Evolutionary conservation across 768 basidiomycete genomes (phyloP).

Genomic region (Mycena latifolia): DNA sequence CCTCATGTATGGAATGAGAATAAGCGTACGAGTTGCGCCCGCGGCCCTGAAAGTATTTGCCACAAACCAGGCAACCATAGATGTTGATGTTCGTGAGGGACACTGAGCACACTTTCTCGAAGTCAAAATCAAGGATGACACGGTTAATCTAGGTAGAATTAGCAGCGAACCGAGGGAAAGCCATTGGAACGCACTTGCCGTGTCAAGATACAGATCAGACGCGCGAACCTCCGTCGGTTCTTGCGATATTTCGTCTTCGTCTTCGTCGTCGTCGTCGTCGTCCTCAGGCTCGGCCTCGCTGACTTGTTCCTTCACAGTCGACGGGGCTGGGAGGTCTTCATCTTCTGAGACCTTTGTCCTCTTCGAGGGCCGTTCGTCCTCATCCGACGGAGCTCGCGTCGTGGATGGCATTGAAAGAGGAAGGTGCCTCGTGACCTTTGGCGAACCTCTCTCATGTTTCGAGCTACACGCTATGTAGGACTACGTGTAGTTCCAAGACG

Average conservation of each 20-base stretch:
- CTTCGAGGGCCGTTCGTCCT: slow-evolving; percentile 51
- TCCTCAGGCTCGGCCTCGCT: too few relatives aligned
- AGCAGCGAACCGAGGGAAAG: slow-evolving; percentile 25
- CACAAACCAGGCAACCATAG: slow-evolving; percentile 97
- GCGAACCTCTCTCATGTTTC: slow-evolving; percentile 26
- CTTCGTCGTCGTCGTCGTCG: slow-evolving; percentile 50
- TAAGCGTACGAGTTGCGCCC: slow-evolving; percentile 96
- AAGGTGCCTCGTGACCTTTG: neutral
- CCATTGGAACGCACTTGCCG: slow-evolving; percentile 63
- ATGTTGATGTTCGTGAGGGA: slow-evolving; percentile 97
- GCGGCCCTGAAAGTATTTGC: slow-evolving; percentile 98
- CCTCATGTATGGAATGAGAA: slow-evolving; percentile 96
- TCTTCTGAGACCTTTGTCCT: slow-evolving; percentile 42
- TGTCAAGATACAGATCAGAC: slow-evolving; percentile 95
- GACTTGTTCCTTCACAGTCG: slow-evolving; percentile 22
- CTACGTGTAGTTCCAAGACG: slow-evolving; percentile 17
- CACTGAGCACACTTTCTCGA: slow-evolving; percentile 98
- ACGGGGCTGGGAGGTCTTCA: slow-evolving; percentile 21
- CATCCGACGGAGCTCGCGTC: slow-evolving; percentile 28
- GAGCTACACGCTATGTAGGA: slow-evolving; percentile 15
- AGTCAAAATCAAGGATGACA: slow-evolving; percentile 94
- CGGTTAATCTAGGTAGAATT: slow-evolving; percentile 81
- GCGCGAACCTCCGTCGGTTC: slow-evolving; percentile 55
- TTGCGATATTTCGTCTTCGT: slow-evolving; percentile 45
- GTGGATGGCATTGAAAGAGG: slow-evolving; percentile 24